Percentiles rank a stretch among this genome's conserved stretches.
Evolutionary conservation across 805 yeast species (phyloP).

Genomic region (Blastobotrys chiropterorum): DNA sequence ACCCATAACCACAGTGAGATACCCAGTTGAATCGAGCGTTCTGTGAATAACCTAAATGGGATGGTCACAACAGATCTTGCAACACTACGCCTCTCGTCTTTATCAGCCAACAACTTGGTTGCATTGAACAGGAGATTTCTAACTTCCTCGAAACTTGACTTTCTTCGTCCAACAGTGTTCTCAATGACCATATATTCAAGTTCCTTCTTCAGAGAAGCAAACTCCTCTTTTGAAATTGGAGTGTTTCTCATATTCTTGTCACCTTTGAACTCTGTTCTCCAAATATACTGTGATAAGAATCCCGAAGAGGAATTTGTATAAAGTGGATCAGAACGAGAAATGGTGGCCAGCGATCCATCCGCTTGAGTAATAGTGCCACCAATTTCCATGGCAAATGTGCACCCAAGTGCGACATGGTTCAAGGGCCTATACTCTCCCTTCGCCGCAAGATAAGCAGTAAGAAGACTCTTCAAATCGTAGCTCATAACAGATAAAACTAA

Average conservation of each 20-base stretch:
- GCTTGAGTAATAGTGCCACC: constrained; percentile 65
- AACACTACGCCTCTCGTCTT: constrained; percentile 11
- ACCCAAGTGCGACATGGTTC: constrained; percentile 62
- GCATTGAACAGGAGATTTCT: constrained; percentile 31
- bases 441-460: constrained; percentile 68
- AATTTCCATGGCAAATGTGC: constrained; percentile 85
- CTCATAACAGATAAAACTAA: constrained; percentile 51
- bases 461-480: constrained; percentile 69
- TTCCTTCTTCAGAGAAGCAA: constrained; percentile 10
- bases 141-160: constrained; percentile 22
- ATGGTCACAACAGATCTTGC: constrained; percentile 33
- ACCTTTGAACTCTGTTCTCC: constrained; percentile 45
- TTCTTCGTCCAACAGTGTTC: constrained; percentile 9
- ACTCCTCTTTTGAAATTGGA: background rate
- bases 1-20: constrained; percentile 77
- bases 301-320: constrained; percentile 55
- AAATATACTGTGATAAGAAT: constrained; percentile 68
- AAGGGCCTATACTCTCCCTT: constrained; percentile 32
- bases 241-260: background rate
- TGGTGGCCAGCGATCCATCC: constrained; percentile 58
- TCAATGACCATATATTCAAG: constrained; percentile 19
- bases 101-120: constrained; percentile 30
- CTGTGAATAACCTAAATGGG: constrained; percentile 65
- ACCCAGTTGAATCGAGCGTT: constrained; percentile 54
- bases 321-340: constrained; percentile 31